Evolutionary conservation across 1,284 basidiomycete genomes (phyloP).

Genomic region (Irpex sp.): DNA sequence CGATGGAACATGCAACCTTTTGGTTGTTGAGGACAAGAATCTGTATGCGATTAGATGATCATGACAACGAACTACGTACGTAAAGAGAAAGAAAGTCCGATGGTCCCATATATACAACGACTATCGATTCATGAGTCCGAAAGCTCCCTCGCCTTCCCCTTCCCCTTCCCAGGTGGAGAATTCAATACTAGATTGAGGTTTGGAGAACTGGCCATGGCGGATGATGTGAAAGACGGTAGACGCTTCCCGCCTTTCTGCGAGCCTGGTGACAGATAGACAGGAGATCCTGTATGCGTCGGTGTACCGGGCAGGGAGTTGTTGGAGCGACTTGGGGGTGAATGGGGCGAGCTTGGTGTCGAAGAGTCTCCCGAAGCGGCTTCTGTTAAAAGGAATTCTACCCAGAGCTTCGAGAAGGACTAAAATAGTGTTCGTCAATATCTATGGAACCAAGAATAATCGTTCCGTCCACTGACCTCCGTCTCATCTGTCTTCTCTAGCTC

Average conservation of each 20-base stretch:
- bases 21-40: too few relatives aligned
- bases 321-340: constrained; percentile 33
- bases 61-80: neutral
- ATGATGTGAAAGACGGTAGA: constrained; percentile 53
- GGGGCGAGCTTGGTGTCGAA: constrained; percentile 37
- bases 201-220: constrained; percentile 59
- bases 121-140: constrained; percentile 18
- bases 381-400: constrained; percentile 95
- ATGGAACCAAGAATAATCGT: neutral
- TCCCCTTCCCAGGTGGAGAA: constrained; percentile 46
- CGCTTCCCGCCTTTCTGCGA: constrained; percentile 48
- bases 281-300: constrained; percentile 46
- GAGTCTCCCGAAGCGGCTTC: constrained; percentile 77
- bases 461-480: constrained; percentile 66
- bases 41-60: neutral
- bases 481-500: constrained; percentile 82
- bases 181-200: constrained; percentile 54
- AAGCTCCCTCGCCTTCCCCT: constrained; percentile 27
- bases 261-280: constrained; percentile 38
- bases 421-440: constrained; percentile 3
- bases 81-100: neutral
- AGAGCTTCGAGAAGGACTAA: constrained; percentile 94
- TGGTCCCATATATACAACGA: neutral
- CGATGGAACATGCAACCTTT: too few relatives aligned
- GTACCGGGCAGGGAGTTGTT: constrained; percentile 59